phyloP scores from a whole-genome alignment of 2,329 filamentous ascomycete genomes.

The Ascocoryne sarcoides region DNA sequence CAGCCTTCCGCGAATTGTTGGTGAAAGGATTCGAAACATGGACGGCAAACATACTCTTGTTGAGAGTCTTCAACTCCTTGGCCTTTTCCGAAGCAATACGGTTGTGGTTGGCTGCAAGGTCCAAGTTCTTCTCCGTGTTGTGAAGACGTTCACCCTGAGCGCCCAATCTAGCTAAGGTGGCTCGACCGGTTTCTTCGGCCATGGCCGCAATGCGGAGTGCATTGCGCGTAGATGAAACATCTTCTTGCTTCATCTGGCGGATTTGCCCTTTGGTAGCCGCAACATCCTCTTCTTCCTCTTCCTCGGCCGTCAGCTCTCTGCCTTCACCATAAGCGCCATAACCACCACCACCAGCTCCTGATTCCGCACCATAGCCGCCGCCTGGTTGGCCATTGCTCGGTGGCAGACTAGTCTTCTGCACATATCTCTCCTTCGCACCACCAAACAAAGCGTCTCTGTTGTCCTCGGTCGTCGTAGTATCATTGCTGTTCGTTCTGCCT shows the following conservation, averaged over 20 bases:
- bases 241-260: slow-evolving; percentile 66
- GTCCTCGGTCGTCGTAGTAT: slow-evolving; percentile 36
- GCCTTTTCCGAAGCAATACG: slow-evolving; percentile 71
- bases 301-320: slow-evolving; percentile 71
- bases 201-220: slow-evolving; percentile 59
- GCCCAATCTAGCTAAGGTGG: slow-evolving; percentile 64
- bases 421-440: slow-evolving; percentile 29
- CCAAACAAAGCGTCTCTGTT: slow-evolving; percentile 56
- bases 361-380: slow-evolving; percentile 22
- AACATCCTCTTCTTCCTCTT: slow-evolving; percentile 64
- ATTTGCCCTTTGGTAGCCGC: slow-evolving; percentile 67
- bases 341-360: slow-evolving; percentile 11
- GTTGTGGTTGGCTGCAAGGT: slow-evolving; percentile 69
- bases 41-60: slow-evolving; percentile 84
- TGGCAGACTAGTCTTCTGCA: slow-evolving; percentile 17
- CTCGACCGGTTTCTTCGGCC: slow-evolving; percentile 61
- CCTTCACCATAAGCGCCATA: slow-evolving; percentile 56
- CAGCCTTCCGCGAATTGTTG: slow-evolving; percentile 51
- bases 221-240: slow-evolving; percentile 63
- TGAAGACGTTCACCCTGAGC: slow-evolving; percentile 73
- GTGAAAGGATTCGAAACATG: slow-evolving; percentile 75
- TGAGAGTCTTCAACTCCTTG: slow-evolving; percentile 73
- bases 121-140: slow-evolving; percentile 75
- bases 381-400: slow-evolving; percentile 18
- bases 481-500: slow-evolving; percentile 37